Conservation (phyloP, 2,329 filamentous ascomycete genomes). For the Cordyceps tenuipes region DNA sequence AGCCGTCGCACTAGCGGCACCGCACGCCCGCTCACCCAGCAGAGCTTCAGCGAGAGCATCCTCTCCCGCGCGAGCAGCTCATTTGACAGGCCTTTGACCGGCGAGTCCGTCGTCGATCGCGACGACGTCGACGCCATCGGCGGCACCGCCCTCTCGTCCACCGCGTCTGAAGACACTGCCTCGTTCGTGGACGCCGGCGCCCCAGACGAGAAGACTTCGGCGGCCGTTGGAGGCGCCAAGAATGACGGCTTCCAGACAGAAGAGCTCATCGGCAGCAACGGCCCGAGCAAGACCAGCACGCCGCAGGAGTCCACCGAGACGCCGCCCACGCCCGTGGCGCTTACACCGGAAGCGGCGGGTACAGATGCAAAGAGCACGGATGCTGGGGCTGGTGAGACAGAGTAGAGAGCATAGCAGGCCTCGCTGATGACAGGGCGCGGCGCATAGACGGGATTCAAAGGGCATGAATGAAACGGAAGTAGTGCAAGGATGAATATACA, state of each 20-base stretch:
- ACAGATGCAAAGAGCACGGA: background rate
- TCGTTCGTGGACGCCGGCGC: background rate
- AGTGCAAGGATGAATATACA: background rate
- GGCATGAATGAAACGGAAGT: background rate
- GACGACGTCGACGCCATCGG: conserved; percentile 1
- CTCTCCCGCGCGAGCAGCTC: conserved; percentile 31
- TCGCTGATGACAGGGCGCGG: background rate
- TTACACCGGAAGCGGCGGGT: background rate
- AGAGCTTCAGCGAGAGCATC: conserved; percentile 38
- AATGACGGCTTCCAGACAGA: conserved; percentile 10
- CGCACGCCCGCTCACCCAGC: conserved; percentile 28
- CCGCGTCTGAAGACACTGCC: background rate
- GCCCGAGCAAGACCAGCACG: background rate
- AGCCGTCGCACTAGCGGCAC: conserved; percentile 12
- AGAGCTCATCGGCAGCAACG: background rate
- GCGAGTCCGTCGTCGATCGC: conserved; percentile 8
- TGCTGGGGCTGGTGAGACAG: background rate
- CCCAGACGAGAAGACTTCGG: background rate
- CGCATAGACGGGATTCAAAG: background rate
- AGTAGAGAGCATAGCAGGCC: background rate
- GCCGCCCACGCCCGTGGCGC: background rate
- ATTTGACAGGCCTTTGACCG: conserved; percentile 15
- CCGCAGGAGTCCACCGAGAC: background rate
- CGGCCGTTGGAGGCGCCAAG: background rate
- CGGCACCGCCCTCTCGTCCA: conserved; percentile 6